Evolutionary conservation across 768 basidiomycete species (phyloP), one percentile per base, ranked within the genome.

Genomic region (Galerina sulciceps): DNA sequence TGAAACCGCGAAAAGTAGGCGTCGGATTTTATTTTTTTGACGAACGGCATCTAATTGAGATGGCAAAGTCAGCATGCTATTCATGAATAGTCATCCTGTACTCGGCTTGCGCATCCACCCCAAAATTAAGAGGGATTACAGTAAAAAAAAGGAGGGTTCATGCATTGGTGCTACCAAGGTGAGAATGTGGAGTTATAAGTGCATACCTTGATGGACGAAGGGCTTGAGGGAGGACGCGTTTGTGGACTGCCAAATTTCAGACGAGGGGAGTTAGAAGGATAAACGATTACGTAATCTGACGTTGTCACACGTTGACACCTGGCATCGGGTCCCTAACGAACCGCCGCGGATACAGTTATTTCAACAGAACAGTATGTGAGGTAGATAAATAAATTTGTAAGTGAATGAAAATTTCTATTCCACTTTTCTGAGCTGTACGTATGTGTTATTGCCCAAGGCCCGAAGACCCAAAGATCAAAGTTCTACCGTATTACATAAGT

Each of bases 1-100:
- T 97, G 94, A 85, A 90, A 97, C 63, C 96, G 89, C 62, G 95
- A 97, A 82, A 94, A 97, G 89, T 98, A 98, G 70, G 96, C 93
- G 75, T 88, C 87, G 71, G 93, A 92, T 85, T 99, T 98, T 82
- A 96, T 76, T 67, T 90, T 89, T 82, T 98, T 98, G 83, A 97
- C 91, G 85, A 97, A 99, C 61, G 96, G 96, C 96, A 94, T 93
- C 82, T 84, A 43, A 23, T 42, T 36, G 47, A 58, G 49, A 60
- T 52, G 43, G n/a, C 44, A 57, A 20, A 50, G 43, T 31, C 46
- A 45, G 41, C 50, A 36, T 42, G 52, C 46, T 58, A 37, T 37
- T 63, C 53, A 42, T 23, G 18, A 23, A 46, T 59, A 58, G 69
- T 65, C 72, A 82, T 82, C 81, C 71, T 66, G 45, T 55, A 17